phyloP scores from a whole-genome alignment of 164 flowering plant genomes.

The Chimonanthus praecox region DNA sequence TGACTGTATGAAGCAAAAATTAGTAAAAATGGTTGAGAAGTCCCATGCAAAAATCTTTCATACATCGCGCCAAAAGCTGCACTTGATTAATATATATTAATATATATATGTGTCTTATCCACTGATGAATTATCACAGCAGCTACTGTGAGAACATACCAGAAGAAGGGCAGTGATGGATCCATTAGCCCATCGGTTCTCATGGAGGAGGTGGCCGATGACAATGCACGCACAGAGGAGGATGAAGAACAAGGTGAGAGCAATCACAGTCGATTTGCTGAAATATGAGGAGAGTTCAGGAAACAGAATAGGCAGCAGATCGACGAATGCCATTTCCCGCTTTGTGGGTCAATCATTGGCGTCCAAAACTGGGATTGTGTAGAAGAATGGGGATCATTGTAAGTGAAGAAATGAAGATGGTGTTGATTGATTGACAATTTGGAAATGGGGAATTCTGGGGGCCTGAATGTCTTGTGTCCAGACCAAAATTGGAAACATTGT shows the following conservation, averaged over 20 bases:
- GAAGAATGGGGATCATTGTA: neutral
- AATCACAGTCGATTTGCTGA: slow-evolving; percentile 24
- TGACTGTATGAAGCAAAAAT: no score
- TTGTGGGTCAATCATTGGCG: slow-evolving; percentile 10
- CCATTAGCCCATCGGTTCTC: slow-evolving; percentile 62
- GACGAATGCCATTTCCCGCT: slow-evolving; percentile 17
- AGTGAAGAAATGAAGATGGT: neutral
- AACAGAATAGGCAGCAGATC: slow-evolving; percentile 3
- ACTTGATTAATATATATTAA: neutral
- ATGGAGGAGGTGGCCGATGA: slow-evolving; percentile 54
- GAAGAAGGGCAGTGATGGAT: slow-evolving; percentile 49
- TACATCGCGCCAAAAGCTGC: neutral
- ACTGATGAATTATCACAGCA: neutral
- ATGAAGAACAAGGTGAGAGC: slow-evolving; percentile 38
- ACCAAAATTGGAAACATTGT: no score
- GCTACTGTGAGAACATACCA: slow-evolving; percentile 26
- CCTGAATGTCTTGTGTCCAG: neutral
- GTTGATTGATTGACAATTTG: neutral
- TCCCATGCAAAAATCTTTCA: neutral
- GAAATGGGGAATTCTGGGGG: neutral
- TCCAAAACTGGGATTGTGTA: slow-evolving; percentile 7
- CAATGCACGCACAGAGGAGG: slow-evolving; percentile 49
- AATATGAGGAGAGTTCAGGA: slow-evolving; percentile 14
- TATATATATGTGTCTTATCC: no score
- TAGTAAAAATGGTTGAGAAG: neutral